Evolutionary conservation across 441 rosid species (phyloP).

Genomic region (Arabidopsis hybrid): DNA sequence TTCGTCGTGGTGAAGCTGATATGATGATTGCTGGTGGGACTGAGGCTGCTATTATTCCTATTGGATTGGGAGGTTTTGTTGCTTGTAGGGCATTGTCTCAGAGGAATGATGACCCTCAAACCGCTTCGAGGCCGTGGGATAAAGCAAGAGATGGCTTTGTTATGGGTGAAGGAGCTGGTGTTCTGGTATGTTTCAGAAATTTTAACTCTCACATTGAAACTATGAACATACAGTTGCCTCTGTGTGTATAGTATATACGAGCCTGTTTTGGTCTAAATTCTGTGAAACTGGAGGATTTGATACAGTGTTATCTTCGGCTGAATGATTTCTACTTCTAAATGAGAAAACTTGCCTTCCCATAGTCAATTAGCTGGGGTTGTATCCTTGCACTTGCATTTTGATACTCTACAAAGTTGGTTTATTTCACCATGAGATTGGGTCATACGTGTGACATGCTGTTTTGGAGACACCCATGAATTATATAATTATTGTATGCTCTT

Average conservation of each 20-base stretch:
- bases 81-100: constrained; percentile 98
- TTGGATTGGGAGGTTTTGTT: constrained; percentile 95
- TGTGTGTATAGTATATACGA: neutral
- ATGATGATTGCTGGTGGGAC: constrained; percentile 98
- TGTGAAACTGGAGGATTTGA: neutral
- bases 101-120: constrained; percentile 93
- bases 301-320: neutral
- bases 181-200: constrained; percentile 68
- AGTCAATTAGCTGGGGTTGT: neutral
- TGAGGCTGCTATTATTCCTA: constrained; percentile 96
- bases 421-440: constrained; percentile 1
- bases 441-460: constrained; percentile 9
- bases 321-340: neutral
- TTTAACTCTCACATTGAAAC: neutral
- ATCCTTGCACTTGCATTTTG: neutral
- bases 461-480: neutral
- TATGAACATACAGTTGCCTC: neutral
- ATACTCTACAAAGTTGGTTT: constrained; percentile 2
- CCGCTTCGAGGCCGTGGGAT: constrained; percentile 99
- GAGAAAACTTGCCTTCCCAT: neutral
- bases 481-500: constrained; percentile 6
- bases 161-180: constrained; percentile 99
- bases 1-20: constrained; percentile 97
- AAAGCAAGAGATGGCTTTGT: constrained; percentile 93
- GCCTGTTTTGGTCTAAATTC: constrained; percentile 13